Evolutionary conservation across 768 basidiomycete genomes (phyloP).

Genomic region (Imleria badia): DNA sequence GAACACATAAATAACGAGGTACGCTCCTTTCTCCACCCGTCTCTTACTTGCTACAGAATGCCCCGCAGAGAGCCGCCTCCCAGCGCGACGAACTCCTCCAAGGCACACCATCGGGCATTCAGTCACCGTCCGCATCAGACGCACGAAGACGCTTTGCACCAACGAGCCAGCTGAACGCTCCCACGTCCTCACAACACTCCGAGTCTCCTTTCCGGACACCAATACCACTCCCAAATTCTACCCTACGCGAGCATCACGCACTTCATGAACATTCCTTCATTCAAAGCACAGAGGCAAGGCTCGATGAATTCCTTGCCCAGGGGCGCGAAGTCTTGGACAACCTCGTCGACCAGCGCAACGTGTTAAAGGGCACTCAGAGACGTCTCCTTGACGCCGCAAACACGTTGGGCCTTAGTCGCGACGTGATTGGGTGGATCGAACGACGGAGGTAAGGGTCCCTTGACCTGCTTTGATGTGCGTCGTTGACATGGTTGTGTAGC

Average conservation of each 20-base stretch:
- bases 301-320: slow-evolving; percentile 92
- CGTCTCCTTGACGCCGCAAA: slow-evolving; percentile 88
- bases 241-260: slow-evolving; percentile 71
- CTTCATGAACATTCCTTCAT: slow-evolving; percentile 89
- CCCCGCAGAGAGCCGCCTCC: slow-evolving; percentile 52
- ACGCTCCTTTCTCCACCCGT: not conserved
- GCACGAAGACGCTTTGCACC: slow-evolving; percentile 63
- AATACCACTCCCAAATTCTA: slow-evolving; percentile 52
- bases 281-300: slow-evolving; percentile 71
- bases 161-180: slow-evolving; percentile 32
- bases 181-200: slow-evolving; percentile 57
- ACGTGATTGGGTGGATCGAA: slow-evolving; percentile 98
- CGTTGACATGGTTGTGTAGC: slow-evolving; percentile 41
- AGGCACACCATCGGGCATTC: slow-evolving; percentile 38
- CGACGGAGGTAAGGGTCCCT: slow-evolving; percentile 65
- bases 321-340: slow-evolving; percentile 91
- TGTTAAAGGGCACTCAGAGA: slow-evolving; percentile 93
- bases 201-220: slow-evolving; percentile 84
- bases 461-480: not conserved
- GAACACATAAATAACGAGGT: slow-evolving; percentile 70
- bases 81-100: slow-evolving; percentile 67
- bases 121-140: slow-evolving; percentile 39
- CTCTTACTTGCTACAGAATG: not conserved
- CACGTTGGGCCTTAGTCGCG: slow-evolving; percentile 87
- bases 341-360: slow-evolving; percentile 86